Percentiles rank a stretch among this genome's conserved stretches.
Evolutionary conservation across 2,329 filamentous ascomycete species (phyloP).

Genomic region (Diaporthe nobilis): DNA sequence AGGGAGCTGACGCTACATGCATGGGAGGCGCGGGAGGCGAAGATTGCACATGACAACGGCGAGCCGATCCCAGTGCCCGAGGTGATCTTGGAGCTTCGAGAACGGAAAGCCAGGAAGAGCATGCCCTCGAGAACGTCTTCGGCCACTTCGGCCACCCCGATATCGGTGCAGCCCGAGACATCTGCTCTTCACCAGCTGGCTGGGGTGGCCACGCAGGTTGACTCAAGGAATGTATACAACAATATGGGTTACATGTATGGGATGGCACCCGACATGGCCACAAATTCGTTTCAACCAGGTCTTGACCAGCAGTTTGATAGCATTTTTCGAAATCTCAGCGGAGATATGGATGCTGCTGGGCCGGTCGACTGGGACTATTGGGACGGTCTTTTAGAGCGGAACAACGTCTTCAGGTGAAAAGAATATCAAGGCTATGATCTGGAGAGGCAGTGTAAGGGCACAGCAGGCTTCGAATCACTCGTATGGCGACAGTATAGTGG

Average conservation of each 20-base stretch:
- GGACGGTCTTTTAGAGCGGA: slow-evolving; percentile 41
- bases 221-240: slow-evolving; percentile 32
- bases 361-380: slow-evolving; percentile 42
- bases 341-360: slow-evolving; percentile 37
- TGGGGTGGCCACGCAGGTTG: slow-evolving; percentile 40
- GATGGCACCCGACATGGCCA: neutral
- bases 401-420: slow-evolving; percentile 38
- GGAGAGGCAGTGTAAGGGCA: too few relatives aligned
- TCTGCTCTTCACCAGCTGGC: slow-evolving; percentile 40
- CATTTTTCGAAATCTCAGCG: slow-evolving; percentile 39
- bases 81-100: slow-evolving; percentile 37
- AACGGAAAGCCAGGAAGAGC: slow-evolving; percentile 37
- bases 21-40: slow-evolving; percentile 45
- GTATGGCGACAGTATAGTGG: too few relatives aligned
- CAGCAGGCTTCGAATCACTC: too few relatives aligned
- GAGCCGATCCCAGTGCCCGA: slow-evolving; percentile 28
- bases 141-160: slow-evolving; percentile 16
- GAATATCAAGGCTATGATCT: too few relatives aligned
- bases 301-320: slow-evolving; percentile 39
- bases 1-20: slow-evolving; percentile 44
- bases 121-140: neutral
- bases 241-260: slow-evolving; percentile 12
- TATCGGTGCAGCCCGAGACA: slow-evolving; percentile 25
- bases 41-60: slow-evolving; percentile 32
- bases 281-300: slow-evolving; percentile 26